phyloP scores from a whole-genome alignment of 2,329 filamentous ascomycete genomes.

The Fulvia fulva region DNA sequence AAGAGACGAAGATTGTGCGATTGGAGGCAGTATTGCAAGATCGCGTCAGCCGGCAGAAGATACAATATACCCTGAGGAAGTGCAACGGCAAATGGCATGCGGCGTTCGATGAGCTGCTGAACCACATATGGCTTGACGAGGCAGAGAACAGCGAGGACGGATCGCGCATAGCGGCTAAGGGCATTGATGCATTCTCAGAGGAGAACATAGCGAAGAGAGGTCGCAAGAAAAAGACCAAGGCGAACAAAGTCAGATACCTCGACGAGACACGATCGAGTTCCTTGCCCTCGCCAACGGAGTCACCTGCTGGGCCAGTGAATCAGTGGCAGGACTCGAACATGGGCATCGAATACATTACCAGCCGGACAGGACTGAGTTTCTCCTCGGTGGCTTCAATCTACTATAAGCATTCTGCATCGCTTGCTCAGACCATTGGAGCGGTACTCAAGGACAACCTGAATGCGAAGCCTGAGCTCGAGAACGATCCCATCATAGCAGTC shows the following conservation, averaged over 20 bases:
- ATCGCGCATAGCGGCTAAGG: slow-evolving; percentile 54
- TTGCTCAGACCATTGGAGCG: slow-evolving; percentile 52
- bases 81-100: slow-evolving; percentile 62
- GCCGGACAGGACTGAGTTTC: slow-evolving; percentile 46
- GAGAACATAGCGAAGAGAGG: slow-evolving; percentile 46
- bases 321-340: slow-evolving; percentile 56
- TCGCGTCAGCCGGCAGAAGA: slow-evolving; percentile 58
- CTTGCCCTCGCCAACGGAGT: slow-evolving; percentile 26
- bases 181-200: slow-evolving; percentile 76
- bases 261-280: slow-evolving; percentile 24
- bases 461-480: slow-evolving; percentile 9
- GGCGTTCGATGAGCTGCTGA: slow-evolving; percentile 77
- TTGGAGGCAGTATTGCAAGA: slow-evolving; percentile 69
- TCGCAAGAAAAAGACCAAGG: slow-evolving; percentile 45
- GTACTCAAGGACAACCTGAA: slow-evolving; percentile 43
- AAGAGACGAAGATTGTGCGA: slow-evolving; percentile 59
- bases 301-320: slow-evolving; percentile 37
- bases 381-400: slow-evolving; percentile 55
- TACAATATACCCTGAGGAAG: slow-evolving; percentile 65
- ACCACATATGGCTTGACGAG: slow-evolving; percentile 71
- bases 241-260: slow-evolving; percentile 34
- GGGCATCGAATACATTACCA: slow-evolving; percentile 59
- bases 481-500: slow-evolving; percentile 20
- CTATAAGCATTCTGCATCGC: slow-evolving; percentile 54
- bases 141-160: slow-evolving; percentile 49